phyloP scores from a whole-genome alignment of 768 basidiomycete species.

The Serendipita sp. region DNA sequence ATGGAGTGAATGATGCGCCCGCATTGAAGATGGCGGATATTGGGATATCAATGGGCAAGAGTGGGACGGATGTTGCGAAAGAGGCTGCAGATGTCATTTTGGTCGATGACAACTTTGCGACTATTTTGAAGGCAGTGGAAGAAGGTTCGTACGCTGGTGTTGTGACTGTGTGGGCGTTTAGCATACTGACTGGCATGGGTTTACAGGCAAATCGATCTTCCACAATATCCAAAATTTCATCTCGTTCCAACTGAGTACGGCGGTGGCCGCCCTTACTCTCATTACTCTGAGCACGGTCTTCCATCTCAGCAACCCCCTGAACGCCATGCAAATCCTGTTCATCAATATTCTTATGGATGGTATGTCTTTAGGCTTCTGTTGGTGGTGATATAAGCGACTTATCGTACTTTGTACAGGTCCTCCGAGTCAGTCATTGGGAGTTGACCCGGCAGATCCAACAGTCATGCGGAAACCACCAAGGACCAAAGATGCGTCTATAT shows the following conservation, averaged over 20 bases:
- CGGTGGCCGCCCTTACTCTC: slow-evolving; percentile 87
- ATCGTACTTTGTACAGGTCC: slow-evolving; percentile 37
- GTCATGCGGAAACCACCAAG: slow-evolving; percentile 90
- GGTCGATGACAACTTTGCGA: slow-evolving; percentile 93
- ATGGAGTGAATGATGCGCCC: slow-evolving; percentile 95
- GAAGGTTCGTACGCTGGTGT: slow-evolving; percentile 38
- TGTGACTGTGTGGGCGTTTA: slow-evolving; percentile 8
- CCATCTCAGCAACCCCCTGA: slow-evolving; percentile 78
- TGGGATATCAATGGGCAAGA: slow-evolving; percentile 94
- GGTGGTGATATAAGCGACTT: neutral
- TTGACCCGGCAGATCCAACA: slow-evolving; percentile 86
- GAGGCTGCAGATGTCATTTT: slow-evolving; percentile 95
- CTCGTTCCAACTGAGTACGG: slow-evolving; percentile 91
- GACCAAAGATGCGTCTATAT: slow-evolving; percentile 78
- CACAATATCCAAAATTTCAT: slow-evolving; percentile 98
- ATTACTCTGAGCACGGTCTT: slow-evolving; percentile 90
- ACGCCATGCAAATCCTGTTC: slow-evolving; percentile 98
- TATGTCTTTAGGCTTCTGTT: slow-evolving; percentile 17
- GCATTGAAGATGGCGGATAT: slow-evolving; percentile 97
- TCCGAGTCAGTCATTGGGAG: slow-evolving; percentile 87
- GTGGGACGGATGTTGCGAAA: slow-evolving; percentile 97
- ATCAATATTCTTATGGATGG: slow-evolving; percentile 99
- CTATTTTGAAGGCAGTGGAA: slow-evolving; percentile 85
- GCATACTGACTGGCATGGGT: neutral
- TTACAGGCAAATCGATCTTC: slow-evolving; percentile 82